Base-by-base conservation (phyloP, 345 rosid genomes). In the Arabis alpina region DNA sequence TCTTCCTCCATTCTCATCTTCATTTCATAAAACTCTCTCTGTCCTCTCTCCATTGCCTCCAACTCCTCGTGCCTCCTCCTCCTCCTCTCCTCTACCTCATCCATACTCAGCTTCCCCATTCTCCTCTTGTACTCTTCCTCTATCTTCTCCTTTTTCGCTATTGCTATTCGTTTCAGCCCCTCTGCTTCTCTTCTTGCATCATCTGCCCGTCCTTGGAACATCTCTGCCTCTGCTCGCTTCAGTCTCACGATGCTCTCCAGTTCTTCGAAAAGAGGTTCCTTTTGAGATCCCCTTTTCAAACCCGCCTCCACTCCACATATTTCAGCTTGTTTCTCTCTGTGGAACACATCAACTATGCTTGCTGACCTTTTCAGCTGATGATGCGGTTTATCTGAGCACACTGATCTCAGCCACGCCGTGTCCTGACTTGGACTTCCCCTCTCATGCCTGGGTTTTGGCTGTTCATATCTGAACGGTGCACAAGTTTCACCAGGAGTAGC, bases 1-100 rank as follows among this genome's bases (percentile, higher is more conserved):
- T 94, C 99, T 11, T 88, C 83, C 81, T 91, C 96, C 97, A 91
- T 91, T 75, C 97, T 87, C 80, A 76, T 78, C 85, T 84, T 94
- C 97, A 91, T 84, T 41, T 77, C 77, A 44, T 77, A 84, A 71
- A 89, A 93, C 15, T 91, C 97, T 42, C 76, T 82, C 53, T 85
- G 86, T 24, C 96, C 93, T 76, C 88, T 86, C 67, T 94, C 93
- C 50, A 88, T 77, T 24, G 84, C 85, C 73, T 85, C 86, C 51
- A 85, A 84, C 83, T 94, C 97, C 72, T 87, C 90, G 4, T 50
- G 41, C 73, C 84, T 91, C 60, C 83, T 86, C 61, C 82, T 85
- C 7, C 88, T 92, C 51, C 73, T 75, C 71, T 85, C 97, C 72
- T 87, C 84, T 0, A 84, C 77, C 61, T 88, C 98, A 10, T 63